These are phyloP conservation scores for Lactarius evosmus DNA, from an alignment of 768 basidiomycete species.

Conservation along the genomic window DNA sequence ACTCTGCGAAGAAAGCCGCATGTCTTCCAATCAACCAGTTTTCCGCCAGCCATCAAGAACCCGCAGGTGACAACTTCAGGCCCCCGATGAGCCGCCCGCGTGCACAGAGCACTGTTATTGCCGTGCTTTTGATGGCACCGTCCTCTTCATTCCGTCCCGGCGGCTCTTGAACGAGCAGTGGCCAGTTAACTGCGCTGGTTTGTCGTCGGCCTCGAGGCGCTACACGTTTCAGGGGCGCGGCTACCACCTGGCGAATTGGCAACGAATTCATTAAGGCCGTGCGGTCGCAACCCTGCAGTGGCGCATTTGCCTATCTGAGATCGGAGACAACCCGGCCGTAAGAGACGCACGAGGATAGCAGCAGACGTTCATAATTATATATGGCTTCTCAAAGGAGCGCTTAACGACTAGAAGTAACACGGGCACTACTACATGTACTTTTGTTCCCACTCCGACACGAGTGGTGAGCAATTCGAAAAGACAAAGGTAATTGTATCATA, in stretches of 20 bases:
- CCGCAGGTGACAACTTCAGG: neutral
- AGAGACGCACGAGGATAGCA: conserved; percentile 18
- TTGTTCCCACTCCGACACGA: neutral
- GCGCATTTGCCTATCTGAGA: conserved; percentile 3
- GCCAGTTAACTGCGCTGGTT: conserved; percentile 19
- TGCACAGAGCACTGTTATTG: conserved; percentile 1
- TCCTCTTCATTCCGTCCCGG: conserved; percentile 4
- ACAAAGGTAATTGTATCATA: neutral
- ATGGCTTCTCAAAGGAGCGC: neutral
- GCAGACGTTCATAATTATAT: conserved; percentile 11
- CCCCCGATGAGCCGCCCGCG: neutral
- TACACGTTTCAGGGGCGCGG: conserved; percentile 24
- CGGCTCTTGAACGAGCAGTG: neutral
- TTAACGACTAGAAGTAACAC: neutral
- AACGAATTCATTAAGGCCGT: conserved; percentile 17
- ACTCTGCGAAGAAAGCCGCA: neutral
- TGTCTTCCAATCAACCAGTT: neutral
- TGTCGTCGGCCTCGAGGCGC: conserved; percentile 16
- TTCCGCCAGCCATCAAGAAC: neutral
- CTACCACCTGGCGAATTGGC: conserved; percentile 15
- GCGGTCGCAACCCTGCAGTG: neutral
- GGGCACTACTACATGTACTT: conserved; percentile 7
- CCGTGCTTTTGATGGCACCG: neutral
- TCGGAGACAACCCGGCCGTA: neutral
- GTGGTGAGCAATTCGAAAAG: too few relatives aligned